Conservation (phyloP, 805 yeast genomes). For the Priceomyces castillae region DNA sequence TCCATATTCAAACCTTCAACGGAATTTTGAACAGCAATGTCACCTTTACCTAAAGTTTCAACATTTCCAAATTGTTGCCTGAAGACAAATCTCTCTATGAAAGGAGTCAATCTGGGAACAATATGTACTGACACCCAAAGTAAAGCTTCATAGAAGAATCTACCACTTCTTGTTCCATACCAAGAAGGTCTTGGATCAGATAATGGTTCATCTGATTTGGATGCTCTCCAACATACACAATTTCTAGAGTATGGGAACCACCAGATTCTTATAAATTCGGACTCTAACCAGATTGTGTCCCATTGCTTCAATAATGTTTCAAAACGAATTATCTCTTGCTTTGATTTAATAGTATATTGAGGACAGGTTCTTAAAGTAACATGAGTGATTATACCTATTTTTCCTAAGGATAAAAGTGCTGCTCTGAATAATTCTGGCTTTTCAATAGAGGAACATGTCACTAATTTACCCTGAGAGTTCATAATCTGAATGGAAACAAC, state of each 20-base stretch:
- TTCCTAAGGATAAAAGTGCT: constrained; percentile 81
- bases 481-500: constrained; percentile 74
- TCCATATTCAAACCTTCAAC: constrained; percentile 93
- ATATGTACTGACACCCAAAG: constrained; percentile 77
- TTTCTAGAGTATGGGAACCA: constrained; percentile 93
- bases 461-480: constrained; percentile 70
- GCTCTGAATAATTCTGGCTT: constrained; percentile 72
- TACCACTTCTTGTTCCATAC: constrained; percentile 80
- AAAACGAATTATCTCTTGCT: constrained; percentile 78
- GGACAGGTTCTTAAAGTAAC: constrained; percentile 87
- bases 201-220: constrained; percentile 63
- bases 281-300: constrained; percentile 79
- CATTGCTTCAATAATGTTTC: constrained; percentile 68
- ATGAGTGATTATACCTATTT: constrained; percentile 83
- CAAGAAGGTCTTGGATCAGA: constrained; percentile 70
- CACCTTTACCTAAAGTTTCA: constrained; percentile 62
- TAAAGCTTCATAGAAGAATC: constrained; percentile 74
- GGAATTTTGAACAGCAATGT: constrained; percentile 69
- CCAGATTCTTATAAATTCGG: constrained; percentile 93
- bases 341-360: constrained; percentile 71
- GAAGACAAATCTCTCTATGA: constrained; percentile 81
- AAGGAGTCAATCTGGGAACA: constrained; percentile 75
- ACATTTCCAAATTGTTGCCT: constrained; percentile 76
- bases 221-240: constrained; percentile 89
- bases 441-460: constrained; percentile 63